Conservation (phyloP, 2,329 filamentous ascomycete species). For the Cladophialophora bantiana region DNA sequence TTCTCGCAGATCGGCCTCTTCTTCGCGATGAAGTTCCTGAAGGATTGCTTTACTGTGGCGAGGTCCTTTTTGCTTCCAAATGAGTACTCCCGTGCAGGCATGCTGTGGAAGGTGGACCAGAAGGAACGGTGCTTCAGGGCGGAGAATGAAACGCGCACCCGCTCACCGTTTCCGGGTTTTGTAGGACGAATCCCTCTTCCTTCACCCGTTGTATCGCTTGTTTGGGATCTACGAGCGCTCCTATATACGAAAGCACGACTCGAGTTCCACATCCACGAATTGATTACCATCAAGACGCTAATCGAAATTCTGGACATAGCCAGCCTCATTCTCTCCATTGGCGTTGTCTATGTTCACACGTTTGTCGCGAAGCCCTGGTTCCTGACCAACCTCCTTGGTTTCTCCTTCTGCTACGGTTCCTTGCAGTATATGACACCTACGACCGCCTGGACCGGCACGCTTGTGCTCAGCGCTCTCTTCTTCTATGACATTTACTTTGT, state of each 20-base stretch:
- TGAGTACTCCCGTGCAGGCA: constrained; percentile 65
- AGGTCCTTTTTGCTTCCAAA: constrained; percentile 75
- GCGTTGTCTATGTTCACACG: constrained; percentile 69
- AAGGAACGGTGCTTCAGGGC: constrained; percentile 44
- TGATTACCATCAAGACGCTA: constrained; percentile 51
- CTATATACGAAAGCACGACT: constrained; percentile 60
- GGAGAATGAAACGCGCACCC: constrained; percentile 26
- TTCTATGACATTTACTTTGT: constrained; percentile 87
- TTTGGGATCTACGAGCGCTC: constrained; percentile 60
- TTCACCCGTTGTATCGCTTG: constrained; percentile 41
- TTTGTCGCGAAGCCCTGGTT: constrained; percentile 69
- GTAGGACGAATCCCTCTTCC: constrained; percentile 58
- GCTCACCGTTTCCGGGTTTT: constrained; percentile 61
- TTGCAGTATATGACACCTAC: constrained; percentile 87
- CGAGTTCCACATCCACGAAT: constrained; percentile 61
- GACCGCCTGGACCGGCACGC: constrained; percentile 79
- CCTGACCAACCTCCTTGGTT: constrained; percentile 84
- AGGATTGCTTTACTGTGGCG: constrained; percentile 71
- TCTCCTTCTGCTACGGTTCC: constrained; percentile 83
- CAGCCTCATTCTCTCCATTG: constrained; percentile 63
- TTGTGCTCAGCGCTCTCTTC: constrained; percentile 81
- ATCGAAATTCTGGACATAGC: constrained; percentile 57
- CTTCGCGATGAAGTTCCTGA: constrained; percentile 74
- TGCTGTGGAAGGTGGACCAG: constrained; percentile 56
- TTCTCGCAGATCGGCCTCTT: constrained; percentile 82